Evolutionary conservation across 306 rosid genomes (phyloP).

Genomic region (Quercus engelmannii): DNA sequence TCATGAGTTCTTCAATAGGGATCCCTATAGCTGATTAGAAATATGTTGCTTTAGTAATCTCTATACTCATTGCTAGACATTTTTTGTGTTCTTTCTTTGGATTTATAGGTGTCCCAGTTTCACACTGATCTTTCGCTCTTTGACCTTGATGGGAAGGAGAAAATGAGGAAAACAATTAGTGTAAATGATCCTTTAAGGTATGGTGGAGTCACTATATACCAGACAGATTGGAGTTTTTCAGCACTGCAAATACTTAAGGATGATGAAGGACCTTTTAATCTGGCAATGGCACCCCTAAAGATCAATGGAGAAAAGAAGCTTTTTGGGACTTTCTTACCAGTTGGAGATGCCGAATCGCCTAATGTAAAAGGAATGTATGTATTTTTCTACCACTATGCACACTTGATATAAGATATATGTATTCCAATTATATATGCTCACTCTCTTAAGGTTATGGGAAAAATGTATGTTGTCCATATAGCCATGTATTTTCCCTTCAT

Average conservation of each 20-base stretch:
- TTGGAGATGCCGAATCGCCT: conserved; percentile 70
- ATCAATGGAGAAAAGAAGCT: conserved; percentile 95
- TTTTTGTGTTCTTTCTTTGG: no score
- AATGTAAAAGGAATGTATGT: neutral
- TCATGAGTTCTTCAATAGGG: no score
- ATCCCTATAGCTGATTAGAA: no score
- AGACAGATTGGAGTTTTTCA: conserved; percentile 92
- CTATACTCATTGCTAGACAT: no score
- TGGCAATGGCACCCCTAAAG: conserved; percentile 92
- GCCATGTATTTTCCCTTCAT: no score
- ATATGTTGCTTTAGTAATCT: no score
- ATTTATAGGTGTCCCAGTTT: conserved; percentile 69
- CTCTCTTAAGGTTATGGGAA: no score
- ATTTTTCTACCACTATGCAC: no score
- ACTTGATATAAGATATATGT: no score
- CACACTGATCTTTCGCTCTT: conserved; percentile 76
- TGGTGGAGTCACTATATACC: conserved; percentile 78
- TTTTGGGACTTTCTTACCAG: conserved; percentile 78
- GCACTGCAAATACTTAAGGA: conserved; percentile 82
- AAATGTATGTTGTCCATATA: no score
- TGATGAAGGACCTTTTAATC: conserved; percentile 75
- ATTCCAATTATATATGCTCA: no score
- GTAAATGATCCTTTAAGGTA: conserved; percentile 90
- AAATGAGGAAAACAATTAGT: conserved; percentile 81
- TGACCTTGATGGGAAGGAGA: conserved; percentile 82